Base-by-base conservation (phyloP, 805 yeast genomes). In the Wickerhamomyces strasburgensis region DNA sequence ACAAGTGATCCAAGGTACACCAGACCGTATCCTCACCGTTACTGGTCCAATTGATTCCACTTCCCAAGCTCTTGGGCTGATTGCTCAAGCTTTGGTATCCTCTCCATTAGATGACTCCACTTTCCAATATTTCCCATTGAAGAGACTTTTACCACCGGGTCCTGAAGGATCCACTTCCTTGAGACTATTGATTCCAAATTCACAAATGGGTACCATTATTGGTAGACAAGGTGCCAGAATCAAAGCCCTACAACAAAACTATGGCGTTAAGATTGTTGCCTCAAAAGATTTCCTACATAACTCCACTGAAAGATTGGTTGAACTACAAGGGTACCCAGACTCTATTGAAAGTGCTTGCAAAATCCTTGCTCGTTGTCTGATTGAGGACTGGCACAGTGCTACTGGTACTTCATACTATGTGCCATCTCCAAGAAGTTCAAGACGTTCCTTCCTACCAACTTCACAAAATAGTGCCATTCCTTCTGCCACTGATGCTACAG, bases 201-300 rank as follows among this genome's bases (percentile, higher is more conserved):
- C 80, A 35, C 95, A 86, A 57, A 79, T 87, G 77, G 95, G 96
- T 27, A 79, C 94, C 7, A 73, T 88, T 31, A 87, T 88, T 55
- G 96, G 96, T 35, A 77, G 83, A 40, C 84, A 75, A 43, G 96
- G 96, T 36, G 64, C 69, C 10, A 73, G 88, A 56, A 88, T 88
- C 55, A 87, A 85, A 64, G 71, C 80, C 28, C 74, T 87, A 42
- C 93, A 84, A 63, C 80, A 78, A 42, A 64, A 62, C 23, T 80
- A 67, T 57, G 66, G 72, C 38, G 86, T 88, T 35, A 80, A 83
- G 55, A 83, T 88, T 75, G 87, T 85, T 38, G 95, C 95, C 9
- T 81, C 94, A 25, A 87, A 86, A 56, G 87, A 85, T 37, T 81
- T 78, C 56, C 71, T 88, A 41, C 84, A 84, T 8, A 80, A 80